These are phyloP conservation scores for Leishmania mexicana DNA, from an alignment of 208 protist genomes.

Conservation along the genomic window DNA sequence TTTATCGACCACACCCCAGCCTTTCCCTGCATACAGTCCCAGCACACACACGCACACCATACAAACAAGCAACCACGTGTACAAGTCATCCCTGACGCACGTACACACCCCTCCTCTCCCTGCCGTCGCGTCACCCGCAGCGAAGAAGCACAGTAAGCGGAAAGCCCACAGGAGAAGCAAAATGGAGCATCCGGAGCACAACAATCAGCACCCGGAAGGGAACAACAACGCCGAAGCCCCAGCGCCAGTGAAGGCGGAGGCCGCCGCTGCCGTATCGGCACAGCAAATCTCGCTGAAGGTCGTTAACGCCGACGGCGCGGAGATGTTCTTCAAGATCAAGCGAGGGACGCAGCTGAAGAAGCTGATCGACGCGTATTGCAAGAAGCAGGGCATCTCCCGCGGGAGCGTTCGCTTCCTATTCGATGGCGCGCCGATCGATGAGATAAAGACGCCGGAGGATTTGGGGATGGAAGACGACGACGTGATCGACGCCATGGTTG, in stretches of 20 bases:
- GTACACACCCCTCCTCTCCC: not conserved
- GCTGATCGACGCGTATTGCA: constrained; percentile 97
- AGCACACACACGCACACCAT: not conserved
- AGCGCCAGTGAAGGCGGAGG: constrained; percentile 62
- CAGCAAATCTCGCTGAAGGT: constrained; percentile 92
- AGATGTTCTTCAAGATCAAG: constrained; percentile 98
- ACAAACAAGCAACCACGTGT: not conserved
- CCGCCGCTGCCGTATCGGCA: constrained; percentile 25
- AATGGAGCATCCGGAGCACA: constrained; percentile 33
- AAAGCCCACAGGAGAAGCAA: not conserved
- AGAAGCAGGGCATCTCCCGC: constrained; percentile 92
- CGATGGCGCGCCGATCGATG: constrained; percentile 93
- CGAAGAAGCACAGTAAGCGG: not conserved
- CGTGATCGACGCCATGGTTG: constrained; percentile 95
- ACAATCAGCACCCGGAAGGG: constrained; percentile 19
- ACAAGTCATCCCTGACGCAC: not conserved
- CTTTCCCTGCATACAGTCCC: not conserved
- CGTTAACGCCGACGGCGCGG: constrained; percentile 91
- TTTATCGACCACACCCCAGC: not conserved
- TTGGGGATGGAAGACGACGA: constrained; percentile 96
- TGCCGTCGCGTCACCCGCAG: constrained; percentile 1
- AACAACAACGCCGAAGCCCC: constrained; percentile 22
- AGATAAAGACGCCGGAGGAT: constrained; percentile 92
- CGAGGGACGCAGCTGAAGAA: constrained; percentile 94
- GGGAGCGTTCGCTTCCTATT: constrained; percentile 96